Evolutionary conservation across 257 asterid genomes (phyloP), one percentile per base, ranked within the genome.

Genomic region (Solanum bukasovii): DNA sequence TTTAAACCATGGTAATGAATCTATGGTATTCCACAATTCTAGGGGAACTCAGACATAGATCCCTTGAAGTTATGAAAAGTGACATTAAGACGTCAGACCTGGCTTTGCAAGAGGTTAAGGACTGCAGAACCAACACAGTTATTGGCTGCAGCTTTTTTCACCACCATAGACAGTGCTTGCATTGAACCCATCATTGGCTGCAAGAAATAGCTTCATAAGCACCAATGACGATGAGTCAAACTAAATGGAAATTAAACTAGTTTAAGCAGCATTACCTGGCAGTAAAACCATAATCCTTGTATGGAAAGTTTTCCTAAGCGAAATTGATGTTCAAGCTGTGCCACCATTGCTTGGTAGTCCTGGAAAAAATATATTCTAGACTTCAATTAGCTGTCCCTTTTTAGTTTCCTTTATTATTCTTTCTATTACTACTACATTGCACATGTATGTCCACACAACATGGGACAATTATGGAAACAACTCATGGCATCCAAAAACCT

Each of bases 151-250:
- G 96, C 98, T 93, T 96, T 96, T 94, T 95, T 97, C 90, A 92
- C 91, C 91, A 97, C 97, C 81, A 89, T 88, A 88, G 98, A 92
- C 77, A 97, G 92, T 85, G 99, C 99, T 93, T 92, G 98, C 99
- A 97, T 96, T 77, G 99, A 93, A 87, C 99, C 96, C 93, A 95
- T 93, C 99, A 96, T 94, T 88, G 99, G 99, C 99, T 97, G 93
- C 91, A 87, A 84, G 84, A 92, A 84, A 86, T 84, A 73, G 81
- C 77, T 73, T 86, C 40, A 79, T 56, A 87, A 87, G 34, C 88
- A 85, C 74, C 10, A 87, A 84, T 23, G 33, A 86, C 40, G 27
- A 34, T 56, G 70, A 88, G 83, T 49, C 78, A 85, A 73, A 63
- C 44, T 77, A 81, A 84, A 88, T 65, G 49, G 49, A 86, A 84